Evolutionary conservation across 179 eudicot species (phyloP).

Genomic region (Silene coronaria): DNA sequence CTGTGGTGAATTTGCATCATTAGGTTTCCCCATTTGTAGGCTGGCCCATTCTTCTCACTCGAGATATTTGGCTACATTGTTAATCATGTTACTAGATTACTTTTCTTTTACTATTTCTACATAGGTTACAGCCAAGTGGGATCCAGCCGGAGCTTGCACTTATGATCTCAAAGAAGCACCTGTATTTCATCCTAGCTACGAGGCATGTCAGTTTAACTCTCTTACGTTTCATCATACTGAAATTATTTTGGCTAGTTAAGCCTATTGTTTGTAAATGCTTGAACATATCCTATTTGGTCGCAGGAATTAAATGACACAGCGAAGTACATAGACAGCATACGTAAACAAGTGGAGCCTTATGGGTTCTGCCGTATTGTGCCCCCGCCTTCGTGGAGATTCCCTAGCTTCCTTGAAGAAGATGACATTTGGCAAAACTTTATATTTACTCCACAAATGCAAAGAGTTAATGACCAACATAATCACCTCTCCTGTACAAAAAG

Average conservation of each 20-base stretch:
- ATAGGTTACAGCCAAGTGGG: constrained; percentile 66
- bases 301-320: constrained; percentile 71
- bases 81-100: not conserved
- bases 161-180: constrained; percentile 58
- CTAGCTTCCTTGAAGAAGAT: constrained; percentile 46
- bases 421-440: constrained; percentile 37
- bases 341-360: constrained; percentile 49
- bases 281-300: constrained; percentile 21
- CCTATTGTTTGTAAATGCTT: constrained; percentile 13
- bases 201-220: constrained; percentile 36
- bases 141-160: constrained; percentile 40
- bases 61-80: not conserved
- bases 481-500: constrained; percentile 27
- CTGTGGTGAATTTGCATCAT: not conserved
- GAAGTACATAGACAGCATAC: constrained; percentile 58
- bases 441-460: constrained; percentile 47
- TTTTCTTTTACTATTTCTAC: constrained; percentile 7
- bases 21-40: not conserved
- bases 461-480: constrained; percentile 38
- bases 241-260: not conserved
- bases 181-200: constrained; percentile 59
- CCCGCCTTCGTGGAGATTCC: constrained; percentile 72
- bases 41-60: not conserved
- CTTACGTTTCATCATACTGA: not conserved
- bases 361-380: constrained; percentile 85